phyloP scores from a whole-genome alignment of 176 grass and related monocot genomes.

The Paspalum notatum region DNA sequence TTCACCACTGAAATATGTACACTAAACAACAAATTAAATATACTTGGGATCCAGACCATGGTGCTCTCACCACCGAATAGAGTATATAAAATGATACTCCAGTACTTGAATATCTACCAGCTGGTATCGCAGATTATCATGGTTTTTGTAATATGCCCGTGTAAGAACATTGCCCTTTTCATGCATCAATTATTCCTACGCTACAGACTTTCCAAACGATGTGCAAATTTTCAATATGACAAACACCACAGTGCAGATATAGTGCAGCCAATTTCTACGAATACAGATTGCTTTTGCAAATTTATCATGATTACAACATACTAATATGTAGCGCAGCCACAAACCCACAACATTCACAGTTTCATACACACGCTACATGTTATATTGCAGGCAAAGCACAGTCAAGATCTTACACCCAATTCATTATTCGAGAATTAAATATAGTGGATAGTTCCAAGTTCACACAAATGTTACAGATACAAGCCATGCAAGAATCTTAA shows the following conservation, averaged over 20 bases:
- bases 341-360: background rate
- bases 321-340: too few relatives aligned
- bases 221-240: background rate
- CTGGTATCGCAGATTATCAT: too few relatives aligned
- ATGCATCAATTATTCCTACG: background rate
- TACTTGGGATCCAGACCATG: too few relatives aligned
- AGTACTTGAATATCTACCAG: too few relatives aligned
- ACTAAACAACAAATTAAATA: too few relatives aligned
- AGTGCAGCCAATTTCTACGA: background rate
- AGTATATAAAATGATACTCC: too few relatives aligned
- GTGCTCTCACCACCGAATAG: too few relatives aligned
- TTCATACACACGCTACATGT: background rate
- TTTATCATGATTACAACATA: background rate
- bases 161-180: too few relatives aligned
- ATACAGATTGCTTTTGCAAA: background rate
- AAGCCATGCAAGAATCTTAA: slow-evolving; percentile 23
- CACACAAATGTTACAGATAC: slow-evolving; percentile 3
- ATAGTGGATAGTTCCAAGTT: background rate
- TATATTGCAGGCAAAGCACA: background rate
- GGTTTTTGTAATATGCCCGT: too few relatives aligned
- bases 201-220: background rate
- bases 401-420: background rate
- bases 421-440: background rate
- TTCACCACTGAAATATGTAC: too few relatives aligned
- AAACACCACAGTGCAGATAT: background rate